Base-by-base conservation (phyloP, 2,329 filamentous ascomycete species). In the Talaromyces sp. region DNA sequence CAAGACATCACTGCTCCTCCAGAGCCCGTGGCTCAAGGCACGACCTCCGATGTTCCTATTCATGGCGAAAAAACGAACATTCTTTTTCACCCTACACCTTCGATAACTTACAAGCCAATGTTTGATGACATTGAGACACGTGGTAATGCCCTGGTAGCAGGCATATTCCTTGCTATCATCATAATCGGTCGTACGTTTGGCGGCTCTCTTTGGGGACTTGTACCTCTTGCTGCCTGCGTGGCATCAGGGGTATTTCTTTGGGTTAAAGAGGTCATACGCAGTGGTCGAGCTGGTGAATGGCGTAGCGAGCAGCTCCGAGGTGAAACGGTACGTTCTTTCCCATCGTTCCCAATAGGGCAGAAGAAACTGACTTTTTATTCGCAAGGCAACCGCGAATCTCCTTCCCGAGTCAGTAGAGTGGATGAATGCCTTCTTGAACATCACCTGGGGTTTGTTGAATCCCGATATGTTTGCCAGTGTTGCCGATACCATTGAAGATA, bases 31-130 rank as follows among this genome's bases (percentile, higher is more conserved):
- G 86, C 87, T 15, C 82, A 87, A 58, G 90, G 91, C 22, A 85
- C 87, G 35, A 97, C 93, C 0, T 92, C 90, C 25, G 94, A 97
- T 73, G 91, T 97, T 1, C 94, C 94, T 2, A 96, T 97, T 59
- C 89, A 92, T 69, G 93, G 92, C 67, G 93, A 97, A 70, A 97
- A 94, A 81, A 97, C 94, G 3, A 97, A 96, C 62, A 87, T 97
- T 17, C 81, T 97, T 31, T 97, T 97, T 74, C 93, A 97, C 73
- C 93, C 94, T 15, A 97, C 93, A 0, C 93, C 93, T 0, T 89
- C 88, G 0, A 83, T 96, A 64, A 91, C 87, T 76, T 96, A 91
- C 69, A 90, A 96, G 72, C 91, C 92, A 4, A 96, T 91, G 82
- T 97, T 89, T 70, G 83, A 80, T 19, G 74, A 83, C 11, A 73